A percentile compares a stretch with the other conserved stretches of the same genome.
Evolutionary conservation across 2,329 filamentous ascomycete species (phyloP).

Genomic region (Aspergillus sp.): DNA sequence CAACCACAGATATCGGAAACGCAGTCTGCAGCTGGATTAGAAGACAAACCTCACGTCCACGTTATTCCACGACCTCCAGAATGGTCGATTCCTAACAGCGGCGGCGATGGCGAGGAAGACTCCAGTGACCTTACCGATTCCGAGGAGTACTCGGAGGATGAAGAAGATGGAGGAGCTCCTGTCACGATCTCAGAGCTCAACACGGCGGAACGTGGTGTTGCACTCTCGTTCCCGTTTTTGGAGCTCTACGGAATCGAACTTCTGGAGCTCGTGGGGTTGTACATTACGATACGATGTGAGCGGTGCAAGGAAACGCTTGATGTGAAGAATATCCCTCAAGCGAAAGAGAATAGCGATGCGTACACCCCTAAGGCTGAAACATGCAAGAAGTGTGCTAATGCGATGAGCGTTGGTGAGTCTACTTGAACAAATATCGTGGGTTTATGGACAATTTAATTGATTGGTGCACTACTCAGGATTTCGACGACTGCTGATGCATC

Average conservation of each 20-base stretch:
- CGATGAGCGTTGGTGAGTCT: conserved; percentile 39
- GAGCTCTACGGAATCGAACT: conserved; percentile 73
- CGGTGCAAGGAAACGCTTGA: conserved; percentile 71
- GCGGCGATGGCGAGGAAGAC: conserved; percentile 29
- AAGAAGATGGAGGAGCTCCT: conserved; percentile 33
- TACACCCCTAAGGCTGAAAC: conserved; percentile 39
- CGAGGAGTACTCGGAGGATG: conserved; percentile 41
- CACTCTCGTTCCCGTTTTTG: conserved; percentile 69
- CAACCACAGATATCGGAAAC: conserved; percentile 10
- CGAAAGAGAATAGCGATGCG: conserved; percentile 34
- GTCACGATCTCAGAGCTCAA: conserved; percentile 33
- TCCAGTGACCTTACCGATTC: conserved; percentile 39
- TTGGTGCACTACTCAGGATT: conserved; percentile 38
- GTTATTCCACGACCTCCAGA: conserved; percentile 71
- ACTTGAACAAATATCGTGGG: neutral
- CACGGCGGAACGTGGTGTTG: conserved; percentile 60
- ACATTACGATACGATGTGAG: conserved; percentile 67
- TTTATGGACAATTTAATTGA: neutral
- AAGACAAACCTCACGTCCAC: conserved; percentile 59
- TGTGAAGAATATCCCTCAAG: conserved; percentile 57
- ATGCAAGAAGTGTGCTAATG: conserved; percentile 51
- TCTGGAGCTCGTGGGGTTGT: conserved; percentile 60
- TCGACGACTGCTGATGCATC: conserved; percentile 64
- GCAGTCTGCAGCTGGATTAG: conserved; percentile 11
- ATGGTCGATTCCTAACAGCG: conserved; percentile 48